phyloP scores from a whole-genome alignment of 495 filamentous ascomycete genomes.

The Poronia punctata region DNA sequence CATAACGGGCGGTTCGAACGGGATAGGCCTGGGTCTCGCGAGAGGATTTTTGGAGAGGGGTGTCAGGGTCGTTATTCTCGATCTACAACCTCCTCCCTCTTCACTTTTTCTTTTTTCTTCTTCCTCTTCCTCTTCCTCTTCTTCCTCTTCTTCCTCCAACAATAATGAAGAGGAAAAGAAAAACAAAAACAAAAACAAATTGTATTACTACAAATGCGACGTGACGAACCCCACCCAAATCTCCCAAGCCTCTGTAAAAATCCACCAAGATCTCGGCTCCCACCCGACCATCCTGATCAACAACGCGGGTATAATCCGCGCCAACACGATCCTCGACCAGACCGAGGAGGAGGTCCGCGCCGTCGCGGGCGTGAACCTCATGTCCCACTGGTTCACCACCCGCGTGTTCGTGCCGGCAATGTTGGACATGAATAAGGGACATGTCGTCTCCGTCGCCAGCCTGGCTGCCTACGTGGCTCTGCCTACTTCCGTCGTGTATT shows the following conservation, averaged over 20 bases:
- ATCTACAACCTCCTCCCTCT: constrained; percentile 22
- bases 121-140: too few relatives aligned
- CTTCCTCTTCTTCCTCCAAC: too few relatives aligned
- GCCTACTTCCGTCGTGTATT: constrained; percentile 48
- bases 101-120: too few relatives aligned
- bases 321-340: constrained; percentile 42
- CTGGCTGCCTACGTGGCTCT: constrained; percentile 47
- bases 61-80: constrained; percentile 44
- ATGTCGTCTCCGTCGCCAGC: constrained; percentile 48
- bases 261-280: constrained; percentile 40
- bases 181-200: constrained; percentile 22
- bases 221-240: constrained; percentile 43
- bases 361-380: constrained; percentile 51
- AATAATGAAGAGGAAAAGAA: too few relatives aligned
- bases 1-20: constrained; percentile 49
- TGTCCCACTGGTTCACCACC: constrained; percentile 50
- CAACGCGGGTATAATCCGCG: constrained; percentile 51
- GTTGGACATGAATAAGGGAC: constrained; percentile 51
- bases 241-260: constrained; percentile 33
- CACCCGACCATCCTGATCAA: constrained; percentile 52
- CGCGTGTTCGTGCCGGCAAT: constrained; percentile 54
- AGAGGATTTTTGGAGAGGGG: constrained; percentile 37
- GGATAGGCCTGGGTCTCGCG: constrained; percentile 47
- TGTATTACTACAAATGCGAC: constrained; percentile 37
- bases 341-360: constrained; percentile 39